These are phyloP conservation scores for Tinospora cordifolia DNA, from an alignment of 164 flowering plant species.

Conservation along the genomic window DNA sequence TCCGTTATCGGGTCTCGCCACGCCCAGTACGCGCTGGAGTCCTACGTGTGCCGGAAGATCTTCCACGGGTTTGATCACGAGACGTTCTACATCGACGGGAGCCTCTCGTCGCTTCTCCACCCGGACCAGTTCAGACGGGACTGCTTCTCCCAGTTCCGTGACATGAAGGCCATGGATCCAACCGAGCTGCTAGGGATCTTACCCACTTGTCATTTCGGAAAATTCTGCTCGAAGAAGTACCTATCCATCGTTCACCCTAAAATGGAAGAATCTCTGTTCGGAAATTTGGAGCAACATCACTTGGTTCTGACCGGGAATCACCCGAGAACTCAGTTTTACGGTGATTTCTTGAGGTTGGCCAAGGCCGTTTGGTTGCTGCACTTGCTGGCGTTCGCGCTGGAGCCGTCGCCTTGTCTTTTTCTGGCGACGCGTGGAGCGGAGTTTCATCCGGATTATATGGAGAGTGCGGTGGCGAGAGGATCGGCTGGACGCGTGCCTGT, in stretches of 20 bases:
- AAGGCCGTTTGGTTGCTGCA: slow-evolving; percentile 91
- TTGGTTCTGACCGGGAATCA: slow-evolving; percentile 58
- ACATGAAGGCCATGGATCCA: slow-evolving; percentile 90
- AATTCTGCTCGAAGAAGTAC: slow-evolving; percentile 69
- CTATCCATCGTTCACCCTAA: slow-evolving; percentile 71
- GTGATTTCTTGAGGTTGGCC: slow-evolving; percentile 60
- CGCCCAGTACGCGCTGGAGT: slow-evolving; percentile 76
- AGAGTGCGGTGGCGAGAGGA: slow-evolving; percentile 57
- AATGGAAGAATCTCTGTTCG: slow-evolving; percentile 92
- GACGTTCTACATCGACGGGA: slow-evolving; percentile 90
- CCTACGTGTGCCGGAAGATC: slow-evolving; percentile 61
- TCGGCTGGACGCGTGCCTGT: slow-evolving; percentile 38
- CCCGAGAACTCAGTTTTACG: slow-evolving; percentile 72
- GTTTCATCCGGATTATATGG: slow-evolving; percentile 80
- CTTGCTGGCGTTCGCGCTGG: slow-evolving; percentile 75
- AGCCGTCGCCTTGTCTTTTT: slow-evolving; percentile 68
- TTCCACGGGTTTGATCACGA: slow-evolving; percentile 94
- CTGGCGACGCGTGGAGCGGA: slow-evolving; percentile 75
- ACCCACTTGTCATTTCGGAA: slow-evolving; percentile 70
- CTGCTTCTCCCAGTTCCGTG: slow-evolving; percentile 68
- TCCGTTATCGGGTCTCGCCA: slow-evolving; percentile 36
- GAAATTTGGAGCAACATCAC: slow-evolving; percentile 61
- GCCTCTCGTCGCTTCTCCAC: slow-evolving; percentile 69
- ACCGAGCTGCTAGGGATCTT: slow-evolving; percentile 70
- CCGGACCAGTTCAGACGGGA: slow-evolving; percentile 74